Base-by-base conservation (phyloP, 2,329 filamentous ascomycete genomes). In the Huntiella omanensis region DNA sequence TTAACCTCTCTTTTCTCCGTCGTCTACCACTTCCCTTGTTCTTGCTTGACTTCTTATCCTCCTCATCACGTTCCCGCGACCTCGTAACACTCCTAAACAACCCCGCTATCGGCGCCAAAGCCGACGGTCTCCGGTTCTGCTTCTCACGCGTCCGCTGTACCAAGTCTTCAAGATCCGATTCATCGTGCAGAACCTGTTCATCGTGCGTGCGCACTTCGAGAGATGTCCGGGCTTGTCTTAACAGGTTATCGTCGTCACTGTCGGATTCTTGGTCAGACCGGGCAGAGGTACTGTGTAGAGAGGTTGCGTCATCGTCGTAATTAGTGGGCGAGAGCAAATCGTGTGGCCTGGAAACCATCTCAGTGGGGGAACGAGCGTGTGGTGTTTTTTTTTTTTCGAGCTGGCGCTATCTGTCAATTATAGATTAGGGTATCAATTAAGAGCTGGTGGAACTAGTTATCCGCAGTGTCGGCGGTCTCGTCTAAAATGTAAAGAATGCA, bases 201-300 rank as follows among this genome's bases (percentile, higher is more conserved):
- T 86, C 81, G 59, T 81, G 75, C 33, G 74, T 72, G 34, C 75
- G 71, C 47, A 85, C 66, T 58, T 86, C 81, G 47, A 71, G 65
- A 56, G 77, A 83, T 52, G 76, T 82, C 41, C 80, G 71, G 33
- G 76, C 76, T 6, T 71, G 71, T 49, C 70, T 65, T 51, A 81
- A 64, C 45, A 83, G 67, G 55, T 82, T 68, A 58, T 85, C 79
- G 59, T 85, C 80, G 53, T 84, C 80, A 61, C 76, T 82, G 57
- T 85, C 80, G 48, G 75, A 80, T 56, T 84, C 80, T 58, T 83
- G 79, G 55, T 82, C 79, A 63, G 71, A 77, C 51, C 72, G 71
- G n/a, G 36, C 42, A 13, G 37, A 19, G 37, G 10, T 12, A 54
- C 70, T 76, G 55, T 77, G 71, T 37, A 83, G 62, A 5, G 78